Percentiles rank a stretch among this genome's conserved stretches.
Evolutionary conservation across 495 filamentous ascomycete genomes (phyloP).

Genomic region (Jackrogersella multiformis): DNA sequence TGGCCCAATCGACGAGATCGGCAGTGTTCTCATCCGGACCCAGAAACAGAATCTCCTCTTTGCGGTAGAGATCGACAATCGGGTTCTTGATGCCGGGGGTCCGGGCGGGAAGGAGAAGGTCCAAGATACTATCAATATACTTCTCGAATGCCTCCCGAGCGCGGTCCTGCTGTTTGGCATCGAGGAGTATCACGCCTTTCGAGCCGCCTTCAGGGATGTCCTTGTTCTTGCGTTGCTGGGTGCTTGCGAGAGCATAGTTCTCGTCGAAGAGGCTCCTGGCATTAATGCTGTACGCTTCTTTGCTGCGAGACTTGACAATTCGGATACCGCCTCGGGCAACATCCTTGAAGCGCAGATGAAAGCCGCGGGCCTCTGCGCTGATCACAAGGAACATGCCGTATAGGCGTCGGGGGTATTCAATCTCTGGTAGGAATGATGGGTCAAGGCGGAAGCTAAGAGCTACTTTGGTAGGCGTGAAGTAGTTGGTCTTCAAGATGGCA

Average conservation of each 20-base stretch:
- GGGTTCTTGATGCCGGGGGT: constrained; percentile 99
- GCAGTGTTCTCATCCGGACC: constrained; percentile 99
- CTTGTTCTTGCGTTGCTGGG: constrained; percentile 99
- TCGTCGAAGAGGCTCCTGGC: constrained; percentile 95
- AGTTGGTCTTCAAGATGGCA: constrained; percentile 94
- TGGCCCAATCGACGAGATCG: constrained; percentile 97
- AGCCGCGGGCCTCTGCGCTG: constrained; percentile 94
- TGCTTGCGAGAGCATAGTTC: constrained; percentile 98
- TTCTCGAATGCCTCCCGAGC: constrained; percentile 93
- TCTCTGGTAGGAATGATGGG: constrained; percentile 83
- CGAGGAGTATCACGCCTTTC: constrained; percentile 96
- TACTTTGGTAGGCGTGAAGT: constrained; percentile 98
- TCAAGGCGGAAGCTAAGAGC: constrained; percentile 95
- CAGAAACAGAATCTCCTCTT: constrained; percentile 97
- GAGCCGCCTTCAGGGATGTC: constrained; percentile 99
- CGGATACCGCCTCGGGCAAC: constrained; percentile 97
- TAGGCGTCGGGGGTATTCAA: constrained; percentile 92
- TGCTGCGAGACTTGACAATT: constrained; percentile 96
- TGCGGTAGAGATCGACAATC: constrained; percentile 91
- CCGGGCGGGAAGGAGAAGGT: constrained; percentile 85
- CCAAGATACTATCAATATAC: constrained; percentile 98
- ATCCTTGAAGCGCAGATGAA: constrained; percentile 97
- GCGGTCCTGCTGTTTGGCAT: constrained; percentile 93
- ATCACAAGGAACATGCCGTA: constrained; percentile 99
- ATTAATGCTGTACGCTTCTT: constrained; percentile 95